phyloP scores from a whole-genome alignment of 495 filamentous ascomycete genomes.

The Aspergillus campestris region DNA sequence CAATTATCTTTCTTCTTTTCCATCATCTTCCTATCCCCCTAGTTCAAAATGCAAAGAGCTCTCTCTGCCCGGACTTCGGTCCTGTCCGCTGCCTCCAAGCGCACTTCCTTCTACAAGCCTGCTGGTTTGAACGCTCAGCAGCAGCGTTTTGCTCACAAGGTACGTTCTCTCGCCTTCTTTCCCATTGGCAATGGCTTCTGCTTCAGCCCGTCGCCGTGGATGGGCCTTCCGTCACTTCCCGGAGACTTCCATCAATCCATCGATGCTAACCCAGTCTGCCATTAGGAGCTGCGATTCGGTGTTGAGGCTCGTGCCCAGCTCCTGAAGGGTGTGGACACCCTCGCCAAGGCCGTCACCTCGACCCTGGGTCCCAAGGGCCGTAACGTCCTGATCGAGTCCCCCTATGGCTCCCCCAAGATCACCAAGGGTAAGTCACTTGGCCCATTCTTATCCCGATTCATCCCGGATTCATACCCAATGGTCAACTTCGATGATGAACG shows the following conservation, averaged over 20 bases:
- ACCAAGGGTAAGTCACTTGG: constrained; percentile 71
- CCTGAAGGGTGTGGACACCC: constrained; percentile 89
- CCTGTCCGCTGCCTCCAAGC: constrained; percentile 59
- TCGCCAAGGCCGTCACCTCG: constrained; percentile 92
- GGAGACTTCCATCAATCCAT: constrained; percentile 1
- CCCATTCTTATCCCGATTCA: background rate
- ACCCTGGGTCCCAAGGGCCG: constrained; percentile 96
- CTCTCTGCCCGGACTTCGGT: constrained; percentile 59
- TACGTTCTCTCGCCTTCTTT: constrained; percentile 28
- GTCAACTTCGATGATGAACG: background rate
- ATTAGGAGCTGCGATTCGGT: constrained; percentile 93
- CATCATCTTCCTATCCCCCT: constrained; percentile 17
- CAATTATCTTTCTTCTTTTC: constrained; percentile 10
- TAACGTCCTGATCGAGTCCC: constrained; percentile 95
- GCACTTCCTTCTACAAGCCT: constrained; percentile 37
- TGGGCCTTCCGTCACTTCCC: constrained; percentile 14
- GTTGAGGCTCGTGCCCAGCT: constrained; percentile 86
- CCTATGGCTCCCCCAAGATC: constrained; percentile 97
- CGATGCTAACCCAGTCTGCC: constrained; percentile 16
- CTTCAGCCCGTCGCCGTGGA: constrained; percentile 4
- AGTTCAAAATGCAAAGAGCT: constrained; percentile 63
- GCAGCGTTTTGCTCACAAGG: constrained; percentile 91
- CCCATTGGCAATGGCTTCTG: background rate
- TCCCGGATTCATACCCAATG: background rate
- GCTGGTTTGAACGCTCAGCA: constrained; percentile 64